Percentiles rank a stretch among this genome's conserved stretches.
Conservation (phyloP, 352 stramenopile genomes). For the Thalassiosira sp. region DNA sequence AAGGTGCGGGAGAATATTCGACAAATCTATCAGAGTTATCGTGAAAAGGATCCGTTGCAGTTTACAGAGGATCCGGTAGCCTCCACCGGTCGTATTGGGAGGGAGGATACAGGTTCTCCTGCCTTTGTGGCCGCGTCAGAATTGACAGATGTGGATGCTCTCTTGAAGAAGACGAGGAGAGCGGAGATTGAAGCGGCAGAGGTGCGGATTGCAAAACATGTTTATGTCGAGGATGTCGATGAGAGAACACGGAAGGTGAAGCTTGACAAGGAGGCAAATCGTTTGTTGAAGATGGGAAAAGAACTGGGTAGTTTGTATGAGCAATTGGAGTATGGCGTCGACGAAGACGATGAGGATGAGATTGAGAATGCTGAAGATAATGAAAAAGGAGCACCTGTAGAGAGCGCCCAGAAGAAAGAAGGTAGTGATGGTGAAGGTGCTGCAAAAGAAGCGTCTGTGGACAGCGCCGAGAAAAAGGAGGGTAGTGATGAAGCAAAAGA, state of each 20-base stretch:
- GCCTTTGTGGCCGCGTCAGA: constrained; percentile 50
- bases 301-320: constrained; percentile 30
- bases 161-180: constrained; percentile 48
- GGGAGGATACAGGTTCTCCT: constrained; percentile 43
- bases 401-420: no score
- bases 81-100: constrained; percentile 46
- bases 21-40: constrained; percentile 57
- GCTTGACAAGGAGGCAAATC: constrained; percentile 43
- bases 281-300: constrained; percentile 47
- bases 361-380: no score
- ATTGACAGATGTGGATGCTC: constrained; percentile 69
- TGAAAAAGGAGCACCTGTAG: no score
- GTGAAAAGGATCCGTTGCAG: constrained; percentile 43
- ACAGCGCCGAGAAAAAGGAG: no score
- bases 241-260: constrained; percentile 51
- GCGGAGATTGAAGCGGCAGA: constrained; percentile 60
- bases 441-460: no score
- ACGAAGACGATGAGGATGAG: no score
- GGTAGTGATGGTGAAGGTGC: neutral
- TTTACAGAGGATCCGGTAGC: constrained; percentile 74
- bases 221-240: constrained; percentile 77
- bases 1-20: constrained; percentile 44
- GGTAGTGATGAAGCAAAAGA: neutral
- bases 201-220: constrained; percentile 60
- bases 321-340: no score